Evolutionary conservation across 202 grass and related monocot genomes (phyloP).

Genomic region (Carex sylvatica): DNA sequence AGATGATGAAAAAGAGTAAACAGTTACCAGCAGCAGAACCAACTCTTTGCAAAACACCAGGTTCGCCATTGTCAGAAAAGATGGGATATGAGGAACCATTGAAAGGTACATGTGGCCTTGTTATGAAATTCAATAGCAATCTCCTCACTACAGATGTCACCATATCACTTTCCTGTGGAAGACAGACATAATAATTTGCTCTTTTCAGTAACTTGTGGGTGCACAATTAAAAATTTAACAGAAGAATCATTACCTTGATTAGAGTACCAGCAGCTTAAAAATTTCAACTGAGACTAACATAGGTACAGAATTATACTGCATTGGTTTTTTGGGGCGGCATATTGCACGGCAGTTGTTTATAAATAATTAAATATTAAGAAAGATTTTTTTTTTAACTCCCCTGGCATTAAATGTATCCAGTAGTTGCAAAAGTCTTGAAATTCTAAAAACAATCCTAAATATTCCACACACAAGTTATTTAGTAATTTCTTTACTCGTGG

Average conservation of each 20-base stretch:
- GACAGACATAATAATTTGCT: neutral
- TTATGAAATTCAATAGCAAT: slow-evolving; percentile 85
- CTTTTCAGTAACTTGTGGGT: neutral
- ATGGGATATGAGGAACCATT: slow-evolving; percentile 48
- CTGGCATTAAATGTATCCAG: neutral
- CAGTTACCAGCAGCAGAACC: slow-evolving; percentile 87
- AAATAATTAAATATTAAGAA: slow-evolving; percentile 1
- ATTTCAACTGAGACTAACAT: neutral
- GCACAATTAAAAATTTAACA: slow-evolving; percentile 1
- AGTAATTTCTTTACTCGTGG: neutral
- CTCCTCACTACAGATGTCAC: slow-evolving; percentile 63
- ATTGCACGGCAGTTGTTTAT: slow-evolving; percentile 21
- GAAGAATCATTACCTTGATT: neutral
- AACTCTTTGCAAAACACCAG: slow-evolving; percentile 88
- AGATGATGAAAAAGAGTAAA: slow-evolving; percentile 4
- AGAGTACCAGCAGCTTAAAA: neutral
- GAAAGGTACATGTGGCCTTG: slow-evolving; percentile 54
- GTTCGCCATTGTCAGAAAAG: slow-evolving; percentile 61
- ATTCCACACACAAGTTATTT: neutral
- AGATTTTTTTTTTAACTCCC: neutral
- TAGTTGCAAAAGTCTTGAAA: neutral
- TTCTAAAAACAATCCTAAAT: slow-evolving; percentile 23
- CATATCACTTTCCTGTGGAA: slow-evolving; percentile 56
- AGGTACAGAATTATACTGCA: neutral
- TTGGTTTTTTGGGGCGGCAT: neutral